A percentile compares a stretch with the other conserved stretches of the same genome.
phyloP scores from a whole-genome alignment of 2,329 filamentous ascomycete genomes.

The Zalaria obscura region DNA sequence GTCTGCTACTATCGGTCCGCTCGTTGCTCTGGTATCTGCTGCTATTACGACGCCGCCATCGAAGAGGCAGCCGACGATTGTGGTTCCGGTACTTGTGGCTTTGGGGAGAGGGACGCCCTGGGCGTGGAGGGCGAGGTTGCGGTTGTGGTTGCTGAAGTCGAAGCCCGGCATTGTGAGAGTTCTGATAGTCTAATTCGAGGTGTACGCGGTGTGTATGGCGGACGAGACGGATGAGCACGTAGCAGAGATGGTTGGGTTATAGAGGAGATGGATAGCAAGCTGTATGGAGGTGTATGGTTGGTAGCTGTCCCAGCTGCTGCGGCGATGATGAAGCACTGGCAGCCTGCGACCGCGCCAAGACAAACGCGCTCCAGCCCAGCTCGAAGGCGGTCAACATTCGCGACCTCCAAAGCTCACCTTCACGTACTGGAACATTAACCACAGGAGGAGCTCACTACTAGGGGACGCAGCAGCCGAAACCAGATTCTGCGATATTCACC shows the following conservation, averaged over 20 bases:
- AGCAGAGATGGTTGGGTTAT: not conserved
- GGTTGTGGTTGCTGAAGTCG: constrained; percentile 99
- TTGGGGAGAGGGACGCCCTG: constrained; percentile 89
- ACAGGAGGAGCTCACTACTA: no score
- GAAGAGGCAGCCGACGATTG: constrained; percentile 94
- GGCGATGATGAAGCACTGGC: not conserved
- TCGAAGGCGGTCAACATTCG: no score
- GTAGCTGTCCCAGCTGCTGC: not conserved
- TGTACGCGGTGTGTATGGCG: not conserved
- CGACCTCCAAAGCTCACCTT: no score
- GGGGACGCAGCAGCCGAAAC: no score
- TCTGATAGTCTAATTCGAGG: constrained; percentile 1
- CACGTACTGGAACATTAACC: no score
- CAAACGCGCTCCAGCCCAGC: no score
- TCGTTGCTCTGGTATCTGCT: constrained; percentile 93
- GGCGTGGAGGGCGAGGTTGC: constrained; percentile 90
- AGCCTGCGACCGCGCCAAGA: not conserved
- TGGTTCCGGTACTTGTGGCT: constrained; percentile 96
- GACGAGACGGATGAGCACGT: not conserved
- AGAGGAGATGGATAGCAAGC: not conserved
- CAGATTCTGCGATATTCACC: no score
- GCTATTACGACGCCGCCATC: constrained; percentile 97
- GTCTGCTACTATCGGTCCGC: constrained; percentile 95
- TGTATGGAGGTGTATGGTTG: not conserved
- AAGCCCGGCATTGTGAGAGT: constrained; percentile 67